Evolutionary conservation across 2,329 filamentous ascomycete genomes (phyloP), one percentile per base, ranked within the genome.

Genomic region (Beauveria sp.): DNA sequence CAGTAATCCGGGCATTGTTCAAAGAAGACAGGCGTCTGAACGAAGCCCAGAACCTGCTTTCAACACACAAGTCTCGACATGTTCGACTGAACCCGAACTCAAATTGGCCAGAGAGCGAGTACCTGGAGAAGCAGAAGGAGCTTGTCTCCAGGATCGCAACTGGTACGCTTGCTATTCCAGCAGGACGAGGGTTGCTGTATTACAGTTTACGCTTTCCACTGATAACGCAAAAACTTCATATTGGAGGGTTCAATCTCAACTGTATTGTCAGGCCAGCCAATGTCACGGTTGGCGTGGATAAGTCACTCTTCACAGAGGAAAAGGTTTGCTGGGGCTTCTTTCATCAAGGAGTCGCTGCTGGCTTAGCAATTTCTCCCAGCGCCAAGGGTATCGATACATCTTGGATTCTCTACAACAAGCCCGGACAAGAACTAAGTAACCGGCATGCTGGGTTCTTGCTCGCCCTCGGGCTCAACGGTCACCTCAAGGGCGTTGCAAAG

Each of bases 281-380:
- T 65, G 92, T 92, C 41, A 96, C 91, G 2, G 89, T 99, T 34
- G 92, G 91, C n/a, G 92, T 94, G 7, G 94, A 99, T 70, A 91
- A 93, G 68, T 81, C 83, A 6, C 80, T 88, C 2, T 96, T 96
- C 69, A 93, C 90, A 0, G 94, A 99, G 75, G 94, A 99, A 68
- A 97, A 96, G 73, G 91, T 96, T 46, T 93, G 91, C 70, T 99
- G 94, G 94, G 92, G 93, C 0, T 99, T 97, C 75, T 99, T 99
- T 75, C 94, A 99, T 71, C 91, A 96, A 62, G 94, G 94, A 7
- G 93, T 96, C 34, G 89, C 93, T n/a, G 91, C 90, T 26, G 94
- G 94, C 3, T 77, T 99, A 28, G 90, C 92, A 61, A 96, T 99
- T 56, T 96, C 94, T 6, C 88, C 87, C 14, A 84, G 91, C 61